These are phyloP conservation scores for Ganoderma leucocontextum DNA, from an alignment of 1,284 basidiomycete species.

Conservation along the genomic window DNA sequence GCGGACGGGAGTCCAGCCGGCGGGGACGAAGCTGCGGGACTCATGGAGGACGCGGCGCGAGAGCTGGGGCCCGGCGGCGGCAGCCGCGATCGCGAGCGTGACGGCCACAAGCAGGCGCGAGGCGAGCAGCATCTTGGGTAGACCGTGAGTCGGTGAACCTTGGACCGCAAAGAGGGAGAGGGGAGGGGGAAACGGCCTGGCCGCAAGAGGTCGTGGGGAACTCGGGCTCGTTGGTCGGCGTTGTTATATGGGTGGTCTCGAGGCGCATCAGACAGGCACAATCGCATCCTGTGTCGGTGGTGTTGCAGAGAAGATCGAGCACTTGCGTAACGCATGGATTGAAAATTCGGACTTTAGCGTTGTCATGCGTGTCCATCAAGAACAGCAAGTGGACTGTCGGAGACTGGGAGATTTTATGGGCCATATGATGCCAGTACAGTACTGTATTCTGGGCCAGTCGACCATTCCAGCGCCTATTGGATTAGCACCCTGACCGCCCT, in stretches of 20 bases:
- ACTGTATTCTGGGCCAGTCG: neutral
- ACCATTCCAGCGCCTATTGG: neutral
- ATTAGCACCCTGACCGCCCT: neutral
- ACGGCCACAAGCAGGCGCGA: slow-evolving; percentile 27
- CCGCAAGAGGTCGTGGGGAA: neutral
- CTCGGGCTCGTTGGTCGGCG: neutral
- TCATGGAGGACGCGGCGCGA: slow-evolving; percentile 50
- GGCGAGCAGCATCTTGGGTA: slow-evolving; percentile 26
- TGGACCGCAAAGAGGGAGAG: neutral
- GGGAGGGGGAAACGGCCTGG: slow-evolving; percentile 7
- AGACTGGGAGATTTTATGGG: neutral
- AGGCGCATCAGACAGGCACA: slow-evolving; percentile 7
- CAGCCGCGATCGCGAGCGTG: slow-evolving; percentile 20
- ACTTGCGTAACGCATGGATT: neutral
- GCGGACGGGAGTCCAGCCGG: slow-evolving; percentile 47
- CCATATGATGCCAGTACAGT: neutral
- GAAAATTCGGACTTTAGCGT: neutral
- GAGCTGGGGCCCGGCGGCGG: slow-evolving; percentile 25
- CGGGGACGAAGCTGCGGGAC: slow-evolving; percentile 44
- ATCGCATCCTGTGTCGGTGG: slow-evolving; percentile 4
- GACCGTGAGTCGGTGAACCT: slow-evolving; percentile 1
- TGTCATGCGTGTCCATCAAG: slow-evolving; percentile 8
- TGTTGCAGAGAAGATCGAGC: neutral
- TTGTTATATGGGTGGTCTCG: slow-evolving; percentile 5
- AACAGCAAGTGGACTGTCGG: neutral